Evolutionary conservation across 2,329 filamentous ascomycete species (phyloP).

Genomic region (Stemphylium beticola): DNA sequence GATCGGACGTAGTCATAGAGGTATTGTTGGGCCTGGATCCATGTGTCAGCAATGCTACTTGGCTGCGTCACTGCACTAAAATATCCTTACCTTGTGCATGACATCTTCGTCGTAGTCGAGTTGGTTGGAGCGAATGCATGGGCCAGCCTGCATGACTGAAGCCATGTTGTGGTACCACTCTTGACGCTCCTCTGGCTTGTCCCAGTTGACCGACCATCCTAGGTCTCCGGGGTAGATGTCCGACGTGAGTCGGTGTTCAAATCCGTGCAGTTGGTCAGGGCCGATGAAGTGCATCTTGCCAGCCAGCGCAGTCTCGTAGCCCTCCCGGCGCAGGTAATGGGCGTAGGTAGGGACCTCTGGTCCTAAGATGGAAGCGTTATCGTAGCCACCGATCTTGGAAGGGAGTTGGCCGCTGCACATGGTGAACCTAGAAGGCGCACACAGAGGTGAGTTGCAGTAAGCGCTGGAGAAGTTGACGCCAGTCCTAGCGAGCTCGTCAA

Average conservation of each 20-base stretch:
- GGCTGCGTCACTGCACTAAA: not conserved
- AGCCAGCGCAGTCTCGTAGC: slow-evolving; percentile 88
- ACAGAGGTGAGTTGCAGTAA: slow-evolving; percentile 92
- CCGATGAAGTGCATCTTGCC: slow-evolving; percentile 99
- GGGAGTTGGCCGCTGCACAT: slow-evolving; percentile 93
- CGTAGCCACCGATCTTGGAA: slow-evolving; percentile 88
- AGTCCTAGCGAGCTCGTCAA: slow-evolving; percentile 79
- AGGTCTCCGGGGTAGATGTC: slow-evolving; percentile 96
- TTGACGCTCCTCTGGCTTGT: slow-evolving; percentile 79
- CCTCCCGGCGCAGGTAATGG: slow-evolving; percentile 83
- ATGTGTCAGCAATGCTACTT: slow-evolving; percentile 11
- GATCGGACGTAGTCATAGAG: slow-evolving; percentile 89
- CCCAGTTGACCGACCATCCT: slow-evolving; percentile 96
- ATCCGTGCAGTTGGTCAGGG: slow-evolving; percentile 87
- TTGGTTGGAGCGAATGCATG: slow-evolving; percentile 90
- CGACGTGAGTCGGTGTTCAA: slow-evolving; percentile 84
- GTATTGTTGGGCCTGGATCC: slow-evolving; percentile 74
- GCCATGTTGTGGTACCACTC: slow-evolving; percentile 97
- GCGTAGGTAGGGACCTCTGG: slow-evolving; percentile 90
- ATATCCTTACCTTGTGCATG: slow-evolving; percentile 70
- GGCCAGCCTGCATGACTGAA: slow-evolving; percentile 87
- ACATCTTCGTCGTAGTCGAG: slow-evolving; percentile 96
- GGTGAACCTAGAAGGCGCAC: slow-evolving; percentile 90
- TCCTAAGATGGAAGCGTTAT: slow-evolving; percentile 85
- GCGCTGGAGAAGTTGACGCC: slow-evolving; percentile 92